phyloP scores from a whole-genome alignment of 164 flowering plant genomes.

The Magnolia officinalis region DNA sequence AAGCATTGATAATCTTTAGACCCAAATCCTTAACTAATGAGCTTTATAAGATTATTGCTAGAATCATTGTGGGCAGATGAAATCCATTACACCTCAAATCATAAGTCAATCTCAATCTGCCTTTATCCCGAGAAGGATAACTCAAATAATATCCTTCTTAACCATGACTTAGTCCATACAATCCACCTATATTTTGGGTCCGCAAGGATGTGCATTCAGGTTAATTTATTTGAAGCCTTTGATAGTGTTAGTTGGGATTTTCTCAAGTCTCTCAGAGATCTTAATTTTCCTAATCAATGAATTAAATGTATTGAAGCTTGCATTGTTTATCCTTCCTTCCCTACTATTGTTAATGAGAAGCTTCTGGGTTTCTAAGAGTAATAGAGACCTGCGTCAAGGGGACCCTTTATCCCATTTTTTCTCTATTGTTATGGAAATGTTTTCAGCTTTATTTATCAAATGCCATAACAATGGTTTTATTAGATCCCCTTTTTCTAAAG shows the following conservation, averaged over 20 bases:
- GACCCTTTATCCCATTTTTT: neutral
- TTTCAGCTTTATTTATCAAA: too few species aligned
- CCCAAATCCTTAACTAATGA: neutral
- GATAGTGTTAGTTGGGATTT: neutral
- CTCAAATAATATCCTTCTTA: neutral
- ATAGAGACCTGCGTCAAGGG: too few species aligned
- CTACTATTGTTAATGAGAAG: neutral
- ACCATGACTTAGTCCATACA: too few species aligned
- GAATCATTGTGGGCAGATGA: too few species aligned
- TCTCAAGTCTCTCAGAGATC: neutral
- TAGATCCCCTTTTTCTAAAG: neutral
- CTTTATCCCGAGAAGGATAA: neutral
- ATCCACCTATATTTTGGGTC: neutral
- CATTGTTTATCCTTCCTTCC: neutral
- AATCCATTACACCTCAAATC: neutral
- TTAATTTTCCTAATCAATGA: too few species aligned
- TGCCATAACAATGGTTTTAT: neutral
- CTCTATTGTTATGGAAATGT: too few species aligned
- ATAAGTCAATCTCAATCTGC: neutral
- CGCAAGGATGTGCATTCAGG: neutral
- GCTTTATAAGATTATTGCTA: neutral
- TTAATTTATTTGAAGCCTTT: too few species aligned
- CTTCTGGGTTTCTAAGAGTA: neutral
- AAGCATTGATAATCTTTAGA: too few species aligned
- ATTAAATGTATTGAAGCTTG: neutral